These are phyloP conservation scores for Phanerochaete sordida DNA, from an alignment of 768 basidiomycete species.

Conservation along the genomic window DNA sequence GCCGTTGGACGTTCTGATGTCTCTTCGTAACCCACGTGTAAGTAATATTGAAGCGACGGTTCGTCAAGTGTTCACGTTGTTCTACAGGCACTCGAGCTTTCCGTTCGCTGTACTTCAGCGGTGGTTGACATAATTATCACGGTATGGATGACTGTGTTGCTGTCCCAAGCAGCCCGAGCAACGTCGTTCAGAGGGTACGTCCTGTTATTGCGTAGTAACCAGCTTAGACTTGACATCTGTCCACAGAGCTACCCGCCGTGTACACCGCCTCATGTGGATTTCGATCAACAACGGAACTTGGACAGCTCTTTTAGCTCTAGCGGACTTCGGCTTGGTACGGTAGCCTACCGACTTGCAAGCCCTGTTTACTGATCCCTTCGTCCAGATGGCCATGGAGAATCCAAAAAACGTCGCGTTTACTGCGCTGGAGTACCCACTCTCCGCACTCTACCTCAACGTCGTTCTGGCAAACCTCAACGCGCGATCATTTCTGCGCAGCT, in stretches of 20 bases:
- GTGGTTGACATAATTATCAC: neutral
- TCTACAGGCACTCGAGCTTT: neutral
- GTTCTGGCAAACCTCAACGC: slow-evolving; percentile 12
- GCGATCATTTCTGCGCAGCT: too few relatives aligned
- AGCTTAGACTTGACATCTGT: too few relatives aligned
- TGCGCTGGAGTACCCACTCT: neutral
- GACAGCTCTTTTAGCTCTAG: neutral
- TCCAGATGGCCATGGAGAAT: neutral
- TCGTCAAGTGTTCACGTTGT: too few relatives aligned
- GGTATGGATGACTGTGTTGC: neutral
- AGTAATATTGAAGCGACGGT: too few relatives aligned
- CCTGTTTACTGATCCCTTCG: neutral
- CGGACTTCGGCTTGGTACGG: neutral
- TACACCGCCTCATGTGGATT: neutral
- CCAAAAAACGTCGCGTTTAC: neutral
- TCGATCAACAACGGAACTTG: neutral
- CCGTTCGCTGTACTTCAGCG: neutral
- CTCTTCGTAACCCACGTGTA: too few relatives aligned
- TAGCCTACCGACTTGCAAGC: too few relatives aligned
- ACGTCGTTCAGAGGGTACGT: neutral
- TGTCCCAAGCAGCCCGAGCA: neutral
- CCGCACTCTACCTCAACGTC: neutral
- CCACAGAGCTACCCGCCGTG: neutral
- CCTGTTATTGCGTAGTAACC: too few relatives aligned
- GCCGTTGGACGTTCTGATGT: too few relatives aligned